phyloP scores from a whole-genome alignment of 331 rosid species.

The Saraca asoca region DNA sequence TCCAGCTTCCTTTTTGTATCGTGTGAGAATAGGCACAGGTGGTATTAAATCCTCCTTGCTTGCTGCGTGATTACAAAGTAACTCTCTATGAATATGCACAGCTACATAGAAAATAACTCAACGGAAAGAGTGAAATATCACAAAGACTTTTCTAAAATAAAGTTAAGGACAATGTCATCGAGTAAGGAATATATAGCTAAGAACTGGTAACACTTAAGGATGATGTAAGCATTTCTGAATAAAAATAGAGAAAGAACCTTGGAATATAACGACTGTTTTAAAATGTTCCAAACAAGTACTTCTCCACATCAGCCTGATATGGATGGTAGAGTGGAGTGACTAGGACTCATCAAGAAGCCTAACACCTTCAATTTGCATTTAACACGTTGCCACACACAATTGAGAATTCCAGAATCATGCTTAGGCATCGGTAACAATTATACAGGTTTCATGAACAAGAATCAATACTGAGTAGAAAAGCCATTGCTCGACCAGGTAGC shows the following conservation, averaged over 20 bases:
- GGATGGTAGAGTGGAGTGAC: too few species aligned
- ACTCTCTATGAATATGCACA: conserved; percentile 10
- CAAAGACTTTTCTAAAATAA: conserved; percentile 11
- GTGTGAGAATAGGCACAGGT: conserved; percentile 88
- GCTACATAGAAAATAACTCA: background rate
- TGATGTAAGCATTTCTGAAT: background rate
- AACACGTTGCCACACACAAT: background rate
- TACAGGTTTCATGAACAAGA: background rate
- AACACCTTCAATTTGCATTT: background rate
- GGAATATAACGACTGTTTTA: background rate
- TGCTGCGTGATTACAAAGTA: conserved; percentile 56
- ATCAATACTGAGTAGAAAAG: background rate
- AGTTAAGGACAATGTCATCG: conserved; percentile 5
- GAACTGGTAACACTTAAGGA: conserved; percentile 13
- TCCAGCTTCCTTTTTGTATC: conserved; percentile 88
- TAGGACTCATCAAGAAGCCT: conserved; percentile 11
- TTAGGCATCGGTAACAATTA: background rate
- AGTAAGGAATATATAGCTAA: conserved; percentile 18
- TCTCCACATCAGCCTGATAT: background rate
- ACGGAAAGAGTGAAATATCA: background rate
- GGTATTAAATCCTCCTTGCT: conserved; percentile 91
- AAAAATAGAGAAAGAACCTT: background rate
- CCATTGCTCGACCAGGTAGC: conserved; percentile 8
- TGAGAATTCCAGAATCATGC: conserved; percentile 11
- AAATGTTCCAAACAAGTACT: conserved; percentile 29